Conservation (phyloP, 495 filamentous ascomycete species). For the Hypoxylon lienhwacheense region DNA sequence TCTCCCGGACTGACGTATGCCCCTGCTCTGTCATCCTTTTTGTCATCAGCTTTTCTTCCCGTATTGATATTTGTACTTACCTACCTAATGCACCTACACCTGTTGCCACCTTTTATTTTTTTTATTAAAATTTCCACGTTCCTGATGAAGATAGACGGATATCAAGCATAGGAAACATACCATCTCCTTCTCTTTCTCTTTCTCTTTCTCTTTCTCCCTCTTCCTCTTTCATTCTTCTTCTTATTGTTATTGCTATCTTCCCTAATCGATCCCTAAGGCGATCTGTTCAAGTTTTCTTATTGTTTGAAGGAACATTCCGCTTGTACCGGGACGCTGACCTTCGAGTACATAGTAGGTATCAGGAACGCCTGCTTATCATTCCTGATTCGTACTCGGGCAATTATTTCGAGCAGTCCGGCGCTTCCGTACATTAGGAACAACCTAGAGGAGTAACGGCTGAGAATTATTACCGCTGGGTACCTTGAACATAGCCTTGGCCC, state of each 20-base stretch:
- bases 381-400: conserved; percentile 11
- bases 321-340: too few species aligned
- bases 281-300: conserved; percentile 1
- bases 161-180: too few species aligned
- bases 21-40: conserved; percentile 26
- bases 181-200: too few species aligned
- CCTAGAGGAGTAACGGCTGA: background rate
- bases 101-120: too few species aligned
- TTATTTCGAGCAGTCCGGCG: conserved; percentile 25
- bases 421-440: conserved; percentile 20
- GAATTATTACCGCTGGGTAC: background rate
- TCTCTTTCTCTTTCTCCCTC: too few species aligned
- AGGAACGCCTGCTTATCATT: conserved; percentile 3
- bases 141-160: conserved; percentile 19
- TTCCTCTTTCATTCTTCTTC: too few species aligned
- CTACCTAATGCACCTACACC: too few species aligned
- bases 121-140: too few species aligned
- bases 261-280: background rate
- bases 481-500: background rate
- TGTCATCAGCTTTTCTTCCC: conserved; percentile 13
- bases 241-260: background rate
- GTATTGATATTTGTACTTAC: conserved; percentile 13
- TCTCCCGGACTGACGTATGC: conserved; percentile 28
- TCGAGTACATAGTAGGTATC: too few species aligned
- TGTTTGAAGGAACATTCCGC: background rate